Conservation (phyloP, 176 grass and related monocot species). For the Tillandsia fasciculata region DNA sequence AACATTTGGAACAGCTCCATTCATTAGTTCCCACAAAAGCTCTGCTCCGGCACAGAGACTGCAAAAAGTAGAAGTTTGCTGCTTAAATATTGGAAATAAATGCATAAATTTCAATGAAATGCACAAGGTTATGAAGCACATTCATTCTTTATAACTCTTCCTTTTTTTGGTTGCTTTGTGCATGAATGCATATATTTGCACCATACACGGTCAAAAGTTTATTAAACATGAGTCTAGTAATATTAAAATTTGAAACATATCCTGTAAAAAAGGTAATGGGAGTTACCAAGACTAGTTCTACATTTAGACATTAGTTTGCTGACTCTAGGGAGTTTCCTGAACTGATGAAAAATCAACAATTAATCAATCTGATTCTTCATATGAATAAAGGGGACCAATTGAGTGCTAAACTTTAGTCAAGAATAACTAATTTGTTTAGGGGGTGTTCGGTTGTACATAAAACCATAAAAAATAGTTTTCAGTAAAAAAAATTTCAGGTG, state of each 20-base stretch:
- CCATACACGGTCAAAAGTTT: neutral
- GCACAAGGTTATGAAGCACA: neutral
- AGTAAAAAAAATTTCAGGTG: too few species aligned
- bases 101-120: neutral
- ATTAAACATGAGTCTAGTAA: too few species aligned
- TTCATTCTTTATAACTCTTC: neutral
- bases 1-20: slow-evolving; percentile 48
- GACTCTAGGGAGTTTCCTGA: neutral
- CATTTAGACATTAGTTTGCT: neutral
- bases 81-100: neutral
- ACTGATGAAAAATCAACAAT: neutral
- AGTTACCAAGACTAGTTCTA: neutral
- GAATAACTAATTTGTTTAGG: too few species aligned
- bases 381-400: too few species aligned
- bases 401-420: too few species aligned
- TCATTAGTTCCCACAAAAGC: slow-evolving; percentile 55
- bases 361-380: neutral
- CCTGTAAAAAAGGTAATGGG: neutral
- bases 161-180: neutral
- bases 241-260: too few species aligned
- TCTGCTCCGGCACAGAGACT: slow-evolving; percentile 74
- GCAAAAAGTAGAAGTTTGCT: slow-evolving; percentile 14
- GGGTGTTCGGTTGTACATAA: too few species aligned
- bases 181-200: neutral
- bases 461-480: too few species aligned